Evolutionary conservation across 2,329 filamentous ascomycete genomes (phyloP).

Genomic region (Nakataea oryzae): DNA sequence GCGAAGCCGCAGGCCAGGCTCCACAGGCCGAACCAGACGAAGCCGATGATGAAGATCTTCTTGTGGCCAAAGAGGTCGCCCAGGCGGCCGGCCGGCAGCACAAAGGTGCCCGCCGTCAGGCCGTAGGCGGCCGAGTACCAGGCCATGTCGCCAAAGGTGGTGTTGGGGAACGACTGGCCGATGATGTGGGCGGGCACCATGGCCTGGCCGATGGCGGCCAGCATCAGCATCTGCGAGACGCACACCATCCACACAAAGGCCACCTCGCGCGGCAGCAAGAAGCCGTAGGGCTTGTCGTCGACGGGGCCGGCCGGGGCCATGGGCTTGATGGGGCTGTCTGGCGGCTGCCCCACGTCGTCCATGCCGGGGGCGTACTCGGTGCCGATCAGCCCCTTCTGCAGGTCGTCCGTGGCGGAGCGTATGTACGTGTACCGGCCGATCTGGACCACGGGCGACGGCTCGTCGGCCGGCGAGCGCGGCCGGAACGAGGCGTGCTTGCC

Average conservation of each 20-base stretch:
- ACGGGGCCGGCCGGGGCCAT: background rate
- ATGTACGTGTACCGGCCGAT: slow-evolving; percentile 15
- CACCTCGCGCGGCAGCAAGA: slow-evolving; percentile 17
- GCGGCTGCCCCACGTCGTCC: background rate
- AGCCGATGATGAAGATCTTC: slow-evolving; percentile 39
- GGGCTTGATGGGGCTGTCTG: background rate
- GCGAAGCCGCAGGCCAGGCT: slow-evolving; percentile 36
- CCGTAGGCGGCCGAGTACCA: slow-evolving; percentile 50
- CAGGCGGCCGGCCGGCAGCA: slow-evolving; percentile 44
- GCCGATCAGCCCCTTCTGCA: slow-evolving; percentile 8
- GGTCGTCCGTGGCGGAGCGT: slow-evolving; percentile 12
- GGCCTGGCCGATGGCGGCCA: slow-evolving; percentile 34
- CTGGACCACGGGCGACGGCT: slow-evolving; percentile 11
- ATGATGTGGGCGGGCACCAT: slow-evolving; percentile 38
- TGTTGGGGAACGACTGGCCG: slow-evolving; percentile 32
- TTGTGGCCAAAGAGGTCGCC: slow-evolving; percentile 50
- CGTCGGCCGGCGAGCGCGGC: background rate
- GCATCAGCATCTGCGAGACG: slow-evolving; percentile 32
- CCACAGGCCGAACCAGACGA: slow-evolving; percentile 44
- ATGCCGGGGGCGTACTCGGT: slow-evolving; percentile 2
- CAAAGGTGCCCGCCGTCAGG: slow-evolving; percentile 44
- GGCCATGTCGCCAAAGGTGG: slow-evolving; percentile 30
- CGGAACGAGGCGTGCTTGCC: background rate
- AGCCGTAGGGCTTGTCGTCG: slow-evolving; percentile 9
- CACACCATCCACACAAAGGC: slow-evolving; percentile 28